Percentiles rank a stretch among this genome's conserved stretches.
phyloP scores from a whole-genome alignment of 2,329 filamentous ascomycete genomes.

The Pyrenophora teres region DNA sequence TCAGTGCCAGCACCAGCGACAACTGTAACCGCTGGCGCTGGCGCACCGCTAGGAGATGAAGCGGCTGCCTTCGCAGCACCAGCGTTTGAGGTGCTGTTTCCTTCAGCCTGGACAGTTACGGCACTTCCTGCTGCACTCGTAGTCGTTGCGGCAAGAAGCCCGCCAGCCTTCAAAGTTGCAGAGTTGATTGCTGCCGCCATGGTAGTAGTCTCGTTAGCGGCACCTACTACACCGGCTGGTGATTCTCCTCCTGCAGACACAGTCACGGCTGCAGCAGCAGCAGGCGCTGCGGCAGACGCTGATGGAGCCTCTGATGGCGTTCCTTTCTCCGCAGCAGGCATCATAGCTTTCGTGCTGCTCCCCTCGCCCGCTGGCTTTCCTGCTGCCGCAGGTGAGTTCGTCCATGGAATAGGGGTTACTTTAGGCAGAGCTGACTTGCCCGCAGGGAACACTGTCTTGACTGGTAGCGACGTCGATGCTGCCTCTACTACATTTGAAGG shows the following conservation, averaged over 20 bases:
- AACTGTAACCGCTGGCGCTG: slow-evolving; percentile 22
- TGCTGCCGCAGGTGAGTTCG: background rate
- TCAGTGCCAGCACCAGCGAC: slow-evolving; percentile 20
- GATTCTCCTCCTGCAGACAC: slow-evolving; percentile 21
- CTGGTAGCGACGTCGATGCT: background rate
- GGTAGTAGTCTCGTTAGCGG: slow-evolving; percentile 13
- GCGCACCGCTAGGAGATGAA: background rate
- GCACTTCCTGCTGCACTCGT: slow-evolving; percentile 19
- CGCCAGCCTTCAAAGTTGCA: slow-evolving; percentile 27
- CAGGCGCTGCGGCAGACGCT: background rate
- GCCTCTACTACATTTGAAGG: background rate
- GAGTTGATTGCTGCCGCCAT: slow-evolving; percentile 23
- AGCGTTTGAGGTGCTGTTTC: slow-evolving; percentile 6
- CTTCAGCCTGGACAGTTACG: slow-evolving; percentile 26
- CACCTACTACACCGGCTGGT: slow-evolving; percentile 13
- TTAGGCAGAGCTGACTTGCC: slow-evolving; percentile 8
- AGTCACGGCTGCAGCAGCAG: slow-evolving; percentile 14
- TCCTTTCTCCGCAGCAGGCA: background rate
- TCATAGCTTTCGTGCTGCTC: background rate
- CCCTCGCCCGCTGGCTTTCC: slow-evolving; percentile 1
- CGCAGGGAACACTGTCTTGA: slow-evolving; percentile 4
- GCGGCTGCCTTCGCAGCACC: background rate
- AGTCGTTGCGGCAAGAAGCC: slow-evolving; percentile 23
- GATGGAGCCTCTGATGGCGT: too few species aligned
- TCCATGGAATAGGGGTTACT: slow-evolving; percentile 9